Evolutionary conservation across 2,329 filamentous ascomycete species (phyloP).

Genomic region (Epichloe aotearoae): DNA sequence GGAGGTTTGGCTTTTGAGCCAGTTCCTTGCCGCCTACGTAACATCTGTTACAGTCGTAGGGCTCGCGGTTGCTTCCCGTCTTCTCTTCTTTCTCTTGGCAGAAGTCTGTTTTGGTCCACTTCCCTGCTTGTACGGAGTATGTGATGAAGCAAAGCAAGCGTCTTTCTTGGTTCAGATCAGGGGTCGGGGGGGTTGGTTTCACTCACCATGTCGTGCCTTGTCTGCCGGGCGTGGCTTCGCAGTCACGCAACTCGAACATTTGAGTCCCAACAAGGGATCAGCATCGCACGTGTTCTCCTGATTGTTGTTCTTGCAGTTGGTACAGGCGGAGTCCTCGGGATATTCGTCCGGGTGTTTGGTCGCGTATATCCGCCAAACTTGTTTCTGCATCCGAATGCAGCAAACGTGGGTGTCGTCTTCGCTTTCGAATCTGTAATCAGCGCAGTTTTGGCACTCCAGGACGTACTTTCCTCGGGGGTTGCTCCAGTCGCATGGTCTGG

Average conservation of each 20-base stretch:
- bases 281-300: slow-evolving; percentile 10
- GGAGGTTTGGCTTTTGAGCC: slow-evolving; percentile 7
- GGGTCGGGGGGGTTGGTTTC: too few relatives aligned
- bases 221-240: slow-evolving; percentile 2
- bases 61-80: neutral
- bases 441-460: slow-evolving; percentile 15
- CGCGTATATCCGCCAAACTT: slow-evolving; percentile 9
- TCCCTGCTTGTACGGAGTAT: too few relatives aligned
- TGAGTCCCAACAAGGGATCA: slow-evolving; percentile 10
- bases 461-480: slow-evolving; percentile 1
- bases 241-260: slow-evolving; percentile 10
- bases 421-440: slow-evolving; percentile 9
- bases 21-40: neutral
- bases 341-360: slow-evolving; percentile 7
- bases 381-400: neutral
- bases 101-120: neutral
- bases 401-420: slow-evolving; percentile 5
- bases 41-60: neutral
- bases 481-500: slow-evolving; percentile 8
- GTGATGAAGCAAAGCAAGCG: too few relatives aligned
- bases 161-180: too few relatives aligned
- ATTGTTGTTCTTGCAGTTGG: slow-evolving; percentile 5
- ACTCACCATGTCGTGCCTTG: slow-evolving; percentile 1
- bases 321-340: slow-evolving; percentile 5
- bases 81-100: neutral